Base-by-base conservation (phyloP, 2,329 filamentous ascomycete genomes). In the Paracoccidioides brasiliensis region DNA sequence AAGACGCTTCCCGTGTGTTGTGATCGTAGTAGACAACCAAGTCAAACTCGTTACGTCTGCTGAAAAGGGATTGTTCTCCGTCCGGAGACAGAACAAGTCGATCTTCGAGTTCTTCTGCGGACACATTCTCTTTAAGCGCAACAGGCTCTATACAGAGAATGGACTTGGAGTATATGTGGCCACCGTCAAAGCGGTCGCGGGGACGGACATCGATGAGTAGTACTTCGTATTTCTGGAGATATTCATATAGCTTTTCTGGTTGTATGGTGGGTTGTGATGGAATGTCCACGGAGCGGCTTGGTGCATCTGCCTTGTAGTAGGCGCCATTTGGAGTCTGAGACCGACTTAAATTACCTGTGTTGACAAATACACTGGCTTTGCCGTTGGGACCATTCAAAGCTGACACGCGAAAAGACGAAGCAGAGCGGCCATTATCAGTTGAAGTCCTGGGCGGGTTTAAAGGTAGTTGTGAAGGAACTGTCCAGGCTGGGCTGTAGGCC, bases 91-190 rank as follows among this genome's bases (percentile, higher is more conserved):
- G 66, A 9, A 78, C 67, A 14, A 78, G 64, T 12, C 73, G 71
- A 53, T 78, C 75, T 56, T 79, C 75, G 3, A 85, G 71, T 60
- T 84, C 76, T 59, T 84, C 81, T 1, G 80, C 82, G 14, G 82
- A 85, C 62, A 82, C 77, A 37, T 81, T 84, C 46, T 84, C 80
- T 55, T 87, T 81, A 50, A 89, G 69, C 8, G 85, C 80, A 46
- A 94, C 80, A 30, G 90, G 89, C 64, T 98, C 93, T 58, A 98
- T 81, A 69, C 93, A 98, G 46, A 98, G 88, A 42, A 90, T 87
- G 5, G 82, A 84, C 55, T 84, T 84, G 5, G 86, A 83, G 74
- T 86, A 86, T 60, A 98, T 90, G 67, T 98, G 93, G 0, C 93
- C 93, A 50, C 85, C 79, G 62, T 97, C 89, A 66, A 88, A 98